Conservation (phyloP, 31 red algal genomes). For the Asparagopsis taxiformis region DNA sequence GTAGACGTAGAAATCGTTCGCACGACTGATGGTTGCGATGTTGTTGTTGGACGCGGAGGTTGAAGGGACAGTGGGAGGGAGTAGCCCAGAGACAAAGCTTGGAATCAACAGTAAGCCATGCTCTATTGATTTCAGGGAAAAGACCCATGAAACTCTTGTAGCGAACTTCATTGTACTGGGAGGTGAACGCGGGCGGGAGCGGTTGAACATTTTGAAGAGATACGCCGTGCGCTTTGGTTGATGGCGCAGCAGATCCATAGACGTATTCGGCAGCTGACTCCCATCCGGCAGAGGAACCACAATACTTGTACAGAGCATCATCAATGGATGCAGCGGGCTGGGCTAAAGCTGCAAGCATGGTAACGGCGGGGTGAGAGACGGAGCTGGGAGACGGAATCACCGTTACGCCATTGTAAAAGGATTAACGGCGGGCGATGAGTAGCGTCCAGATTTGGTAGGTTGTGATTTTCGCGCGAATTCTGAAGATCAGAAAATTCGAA, state of each 20-base stretch:
- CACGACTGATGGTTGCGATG: no score
- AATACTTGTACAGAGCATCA: slow-evolving; percentile 6
- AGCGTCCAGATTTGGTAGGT: no score
- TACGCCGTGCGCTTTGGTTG: neutral
- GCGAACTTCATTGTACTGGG: slow-evolving; percentile 60
- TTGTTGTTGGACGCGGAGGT: neutral
- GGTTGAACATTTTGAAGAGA: slow-evolving; percentile 12
- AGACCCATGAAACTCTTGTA: slow-evolving; percentile 93
- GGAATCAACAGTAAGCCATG: slow-evolving; percentile 88
- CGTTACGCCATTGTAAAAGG: no score
- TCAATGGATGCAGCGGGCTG: slow-evolving; percentile 8
- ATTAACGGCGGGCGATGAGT: no score
- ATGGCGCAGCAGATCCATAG: neutral
- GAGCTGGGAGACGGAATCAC: no score
- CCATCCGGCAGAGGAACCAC: slow-evolving; percentile 14
- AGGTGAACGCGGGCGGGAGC: slow-evolving; percentile 41
- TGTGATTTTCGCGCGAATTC: no score
- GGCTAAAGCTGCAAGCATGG: neutral
- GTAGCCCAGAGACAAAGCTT: slow-evolving; percentile 94
- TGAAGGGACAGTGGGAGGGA: slow-evolving; percentile 3
- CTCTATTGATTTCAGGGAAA: slow-evolving; percentile 81
- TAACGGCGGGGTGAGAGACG: no score
- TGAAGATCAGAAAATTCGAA: no score
- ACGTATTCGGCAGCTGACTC: slow-evolving; percentile 28
- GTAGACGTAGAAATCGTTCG: slow-evolving; percentile 75